Evolutionary conservation across 2,329 filamentous ascomycete species (phyloP).

Genomic region (Cadophora gregata): DNA sequence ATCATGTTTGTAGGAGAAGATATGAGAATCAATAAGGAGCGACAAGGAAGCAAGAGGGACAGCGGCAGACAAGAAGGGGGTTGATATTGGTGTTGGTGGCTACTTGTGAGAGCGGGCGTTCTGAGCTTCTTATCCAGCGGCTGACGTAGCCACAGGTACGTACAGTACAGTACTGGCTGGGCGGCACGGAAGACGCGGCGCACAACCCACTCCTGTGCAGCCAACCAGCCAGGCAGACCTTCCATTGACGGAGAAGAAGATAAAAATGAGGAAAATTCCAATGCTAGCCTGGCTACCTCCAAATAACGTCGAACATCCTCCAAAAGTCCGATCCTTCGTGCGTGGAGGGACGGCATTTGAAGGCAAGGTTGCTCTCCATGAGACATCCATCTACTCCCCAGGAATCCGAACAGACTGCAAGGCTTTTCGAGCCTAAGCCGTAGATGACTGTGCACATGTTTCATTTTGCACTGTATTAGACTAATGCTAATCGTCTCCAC

Average conservation of each 20-base stretch:
- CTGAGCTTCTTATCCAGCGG: conserved; percentile 2
- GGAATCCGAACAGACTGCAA: not conserved
- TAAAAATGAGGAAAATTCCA: too few species aligned
- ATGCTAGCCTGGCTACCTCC: too few species aligned
- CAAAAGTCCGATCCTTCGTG: too few species aligned
- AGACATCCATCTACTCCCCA: too few species aligned
- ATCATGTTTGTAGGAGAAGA: conserved; percentile 17
- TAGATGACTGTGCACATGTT: not conserved
- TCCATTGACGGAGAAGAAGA: too few species aligned
- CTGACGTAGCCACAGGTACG: conserved; percentile 10
- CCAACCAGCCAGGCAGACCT: too few species aligned
- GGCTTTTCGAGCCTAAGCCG: not conserved
- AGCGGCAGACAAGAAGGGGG: not conserved
- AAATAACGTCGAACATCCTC: too few species aligned
- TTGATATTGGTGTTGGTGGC: not conserved
- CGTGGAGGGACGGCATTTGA: too few species aligned
- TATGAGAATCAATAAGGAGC: conserved; percentile 1
- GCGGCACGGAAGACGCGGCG: not conserved
- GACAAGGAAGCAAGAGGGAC: not conserved
- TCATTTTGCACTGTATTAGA: not conserved
- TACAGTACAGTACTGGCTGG: too few species aligned
- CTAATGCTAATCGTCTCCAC: not conserved
- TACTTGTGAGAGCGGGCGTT: not conserved
- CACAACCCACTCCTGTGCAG: not conserved
- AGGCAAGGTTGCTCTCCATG: too few species aligned